phyloP scores from a whole-genome alignment of 139 green algal genomes.

The Trebouxia sp. region DNA sequence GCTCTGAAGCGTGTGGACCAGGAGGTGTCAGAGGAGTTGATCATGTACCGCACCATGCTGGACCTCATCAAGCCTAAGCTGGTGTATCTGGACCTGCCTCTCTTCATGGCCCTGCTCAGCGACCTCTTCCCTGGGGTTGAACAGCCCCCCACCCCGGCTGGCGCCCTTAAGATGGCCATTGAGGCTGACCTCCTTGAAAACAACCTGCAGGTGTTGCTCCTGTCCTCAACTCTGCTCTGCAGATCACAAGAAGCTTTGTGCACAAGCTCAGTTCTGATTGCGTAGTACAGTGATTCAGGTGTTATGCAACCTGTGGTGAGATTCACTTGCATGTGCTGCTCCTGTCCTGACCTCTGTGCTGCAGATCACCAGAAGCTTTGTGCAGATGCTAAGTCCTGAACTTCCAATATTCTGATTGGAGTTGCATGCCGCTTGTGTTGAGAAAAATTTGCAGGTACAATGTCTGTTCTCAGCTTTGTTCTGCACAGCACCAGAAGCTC shows the following conservation, averaged over 20 bases:
- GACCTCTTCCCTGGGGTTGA: slow-evolving; percentile 88
- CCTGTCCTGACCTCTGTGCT: not conserved
- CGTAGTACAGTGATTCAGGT: too few relatives aligned
- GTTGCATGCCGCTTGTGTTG: too few relatives aligned
- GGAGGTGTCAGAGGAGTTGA: slow-evolving; percentile 78
- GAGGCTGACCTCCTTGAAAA: slow-evolving; percentile 67
- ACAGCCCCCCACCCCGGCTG: slow-evolving; percentile 61
- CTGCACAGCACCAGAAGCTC: too few relatives aligned
- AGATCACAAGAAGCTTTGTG: too few relatives aligned
- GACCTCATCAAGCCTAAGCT: slow-evolving; percentile 89
- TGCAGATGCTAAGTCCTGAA: too few relatives aligned
- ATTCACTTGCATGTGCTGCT: not conserved
- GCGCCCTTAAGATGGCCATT: slow-evolving; percentile 61
- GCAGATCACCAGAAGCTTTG: too few relatives aligned
- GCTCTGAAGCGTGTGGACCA: slow-evolving; percentile 76
- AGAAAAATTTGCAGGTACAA: too few relatives aligned
- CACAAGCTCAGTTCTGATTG: too few relatives aligned
- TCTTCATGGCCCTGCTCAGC: slow-evolving; percentile 82
- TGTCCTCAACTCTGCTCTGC: too few relatives aligned
- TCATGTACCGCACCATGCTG: slow-evolving; percentile 82
- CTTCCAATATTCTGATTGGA: too few relatives aligned
- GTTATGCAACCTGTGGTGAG: too few relatives aligned
- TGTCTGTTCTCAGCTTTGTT: too few relatives aligned
- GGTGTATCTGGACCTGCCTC: slow-evolving; percentile 82
- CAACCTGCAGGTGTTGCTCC: slow-evolving; percentile 70